Base-by-base conservation (phyloP, 139 green algal species). In the Chara braunii region DNA sequence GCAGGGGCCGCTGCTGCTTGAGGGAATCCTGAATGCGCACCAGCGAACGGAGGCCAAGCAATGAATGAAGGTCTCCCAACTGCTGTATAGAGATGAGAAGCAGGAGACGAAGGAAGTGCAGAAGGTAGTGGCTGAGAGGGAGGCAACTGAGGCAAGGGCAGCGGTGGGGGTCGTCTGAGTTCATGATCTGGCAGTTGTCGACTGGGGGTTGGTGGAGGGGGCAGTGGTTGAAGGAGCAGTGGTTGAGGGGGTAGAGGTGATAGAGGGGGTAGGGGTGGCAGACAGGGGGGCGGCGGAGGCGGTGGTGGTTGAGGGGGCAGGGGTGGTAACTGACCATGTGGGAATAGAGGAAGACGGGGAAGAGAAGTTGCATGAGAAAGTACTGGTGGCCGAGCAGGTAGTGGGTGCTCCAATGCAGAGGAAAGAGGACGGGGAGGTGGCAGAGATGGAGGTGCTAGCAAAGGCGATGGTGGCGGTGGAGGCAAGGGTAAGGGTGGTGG, bases 291-390 rank as follows among this genome's bases (percentile, higher is more conserved):
- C 60, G 43, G 14, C 28, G 40, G 56, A 42, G 33, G 43, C 56
- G 43, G 40, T 18, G 24, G 18, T 37, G 56, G 56, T 63, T 5
- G 51, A 2, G 51, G 51, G 26, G 26, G 45, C n/a, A 3, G 44
- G 29, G 22, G 42, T 28, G 14, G 60, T 48, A 28, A 30, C n/a
- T 2, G 59, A 68, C n/a, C 44, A 18, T 7, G 44, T 28, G 22
- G 60, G 36, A 7, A 50, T 52, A n/a, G 60, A 45, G 44, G 60
- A 68, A 22, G 51, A 68, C 30, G 60, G 63, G n/a, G 60, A 68
- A n/a, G 60, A 68, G 7, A 50, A 68, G 8, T 44, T 48, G 9
- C 23, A 34, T 14, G 54, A 64, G 54, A 24, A 68, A 4, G 57
- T 7, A 45, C 32, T 66, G 2, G 45, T 66, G 51, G 60, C n/a